Base-by-base conservation (phyloP, 108 stramenopile species). In the Fistulifera pelliculosa region DNA sequence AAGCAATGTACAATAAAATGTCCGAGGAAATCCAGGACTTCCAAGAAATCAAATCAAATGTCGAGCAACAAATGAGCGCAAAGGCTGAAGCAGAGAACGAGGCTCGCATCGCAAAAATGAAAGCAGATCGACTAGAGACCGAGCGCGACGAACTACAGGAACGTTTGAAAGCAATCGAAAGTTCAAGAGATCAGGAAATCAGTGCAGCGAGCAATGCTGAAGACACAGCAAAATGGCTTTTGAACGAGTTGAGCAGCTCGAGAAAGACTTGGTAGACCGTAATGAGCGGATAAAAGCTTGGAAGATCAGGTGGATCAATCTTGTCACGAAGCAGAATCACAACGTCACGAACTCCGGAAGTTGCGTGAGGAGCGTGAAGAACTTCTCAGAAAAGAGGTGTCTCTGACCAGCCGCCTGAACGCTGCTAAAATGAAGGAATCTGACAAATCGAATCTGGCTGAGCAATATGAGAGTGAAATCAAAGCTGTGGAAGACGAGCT, bases 361-460 rank as follows among this genome's bases (percentile, higher is more conserved):
- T 17, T 54, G 23, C 15, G 53, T 3, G 53, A 54, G n/a, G 25
- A 54, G 35, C 27, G 53, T 13, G 48, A 85, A 18, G 81, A 89
- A 54, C 79, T 80, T 16, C 76, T 74, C 28, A 67, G 79, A 48
- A 80, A 69, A 56, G 80, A 78, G 56, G 68, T 66, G 28, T 61
- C 82, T 6, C 47, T 84, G 45, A 77, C 83, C 0, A 84, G 74
- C 44, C 61, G 77, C 31, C 54, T 89, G 44, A 85, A 89, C 63
- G 81, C 66, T 12, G 81, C 79, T 6, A 85, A 81, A 58, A 89
- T 85, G 55, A 76, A 82, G 54, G 83, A 83, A 56, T 79, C 81
- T 12, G 76, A 56, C 38, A 85, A 79, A 58, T 60, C 76, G 26
- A 67, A 72, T 52, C 52, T 54, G 2, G 83, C 81, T 0, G 81